These are phyloP conservation scores for Nicotiana undulata DNA, from an alignment of 257 asterid species.

Conservation along the genomic window DNA sequence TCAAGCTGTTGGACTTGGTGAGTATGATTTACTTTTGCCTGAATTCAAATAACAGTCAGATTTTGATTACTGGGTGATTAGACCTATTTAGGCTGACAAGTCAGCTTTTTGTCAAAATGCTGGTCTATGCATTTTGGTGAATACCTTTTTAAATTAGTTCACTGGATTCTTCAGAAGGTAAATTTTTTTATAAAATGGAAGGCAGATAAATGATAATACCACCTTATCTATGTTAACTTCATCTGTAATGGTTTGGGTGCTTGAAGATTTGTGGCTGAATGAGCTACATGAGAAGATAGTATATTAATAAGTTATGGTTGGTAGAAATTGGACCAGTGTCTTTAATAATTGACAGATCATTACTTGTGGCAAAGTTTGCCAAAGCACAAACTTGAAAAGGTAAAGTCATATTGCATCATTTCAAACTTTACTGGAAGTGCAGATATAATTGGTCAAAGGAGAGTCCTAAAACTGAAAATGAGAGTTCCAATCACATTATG, in stretches of 20 bases:
- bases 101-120: not conserved
- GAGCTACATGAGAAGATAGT: not conserved
- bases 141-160: not conserved
- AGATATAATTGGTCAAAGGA: not conserved
- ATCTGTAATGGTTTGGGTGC: not conserved
- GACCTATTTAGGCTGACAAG: not conserved
- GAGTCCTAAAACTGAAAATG: not conserved
- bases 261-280: not conserved
- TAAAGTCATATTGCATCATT: not conserved
- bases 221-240: not conserved
- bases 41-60: not conserved
- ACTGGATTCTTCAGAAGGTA: not conserved
- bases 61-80: not conserved
- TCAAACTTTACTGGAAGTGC: not conserved
- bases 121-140: not conserved
- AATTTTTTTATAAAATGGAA: not conserved
- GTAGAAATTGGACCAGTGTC: not conserved
- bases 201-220: not conserved
- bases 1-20: conserved; percentile 99
- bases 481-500: not conserved
- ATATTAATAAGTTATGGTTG: not conserved
- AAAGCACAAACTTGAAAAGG: not conserved
- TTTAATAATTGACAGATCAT: not conserved
- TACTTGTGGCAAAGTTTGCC: not conserved
- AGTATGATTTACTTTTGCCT: conserved; percentile 15